These are phyloP conservation scores for Moniliella sp. DNA, from an alignment of 1,284 basidiomycete genomes.

Conservation along the genomic window DNA sequence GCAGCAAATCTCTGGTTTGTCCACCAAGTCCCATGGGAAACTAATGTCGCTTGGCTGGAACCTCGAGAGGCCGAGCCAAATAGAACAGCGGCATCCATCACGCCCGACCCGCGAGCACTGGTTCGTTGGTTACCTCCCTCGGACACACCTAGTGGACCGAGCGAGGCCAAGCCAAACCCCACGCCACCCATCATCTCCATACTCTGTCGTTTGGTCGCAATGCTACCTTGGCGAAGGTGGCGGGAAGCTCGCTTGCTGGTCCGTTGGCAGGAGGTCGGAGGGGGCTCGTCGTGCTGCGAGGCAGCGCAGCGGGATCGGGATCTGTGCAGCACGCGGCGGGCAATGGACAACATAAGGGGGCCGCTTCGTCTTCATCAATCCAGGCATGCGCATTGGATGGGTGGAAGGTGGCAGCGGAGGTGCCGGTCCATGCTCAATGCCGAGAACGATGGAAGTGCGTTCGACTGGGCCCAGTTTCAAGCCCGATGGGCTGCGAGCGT, in stretches of 20 bases:
- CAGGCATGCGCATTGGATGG: neutral
- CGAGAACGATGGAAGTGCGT: neutral
- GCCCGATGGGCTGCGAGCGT: neutral
- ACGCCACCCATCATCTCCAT: slow-evolving; percentile 27
- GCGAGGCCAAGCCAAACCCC: slow-evolving; percentile 4
- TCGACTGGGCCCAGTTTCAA: neutral
- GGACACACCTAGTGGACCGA: neutral
- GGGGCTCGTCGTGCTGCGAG: neutral
- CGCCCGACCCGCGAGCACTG: slow-evolving; percentile 9
- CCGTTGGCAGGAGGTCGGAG: neutral
- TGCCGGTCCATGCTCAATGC: neutral
- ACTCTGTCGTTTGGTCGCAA: slow-evolving; percentile 20
- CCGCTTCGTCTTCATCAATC: neutral
- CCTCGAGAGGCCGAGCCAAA: too few species aligned
- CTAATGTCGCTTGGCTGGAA: too few species aligned
- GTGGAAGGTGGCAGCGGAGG: neutral
- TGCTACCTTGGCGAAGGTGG: slow-evolving; percentile 14
- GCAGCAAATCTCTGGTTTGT: too few species aligned
- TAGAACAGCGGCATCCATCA: slow-evolving; percentile 13
- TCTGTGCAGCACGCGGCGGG: neutral
- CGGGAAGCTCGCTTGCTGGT: slow-evolving; percentile 2
- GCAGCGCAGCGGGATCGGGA: neutral
- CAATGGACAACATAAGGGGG: neutral
- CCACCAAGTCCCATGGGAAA: too few species aligned
- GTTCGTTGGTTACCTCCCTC: neutral